These are phyloP conservation scores for Allium sativum DNA, from an alignment of 106 monocot genomes.

Conservation along the genomic window DNA sequence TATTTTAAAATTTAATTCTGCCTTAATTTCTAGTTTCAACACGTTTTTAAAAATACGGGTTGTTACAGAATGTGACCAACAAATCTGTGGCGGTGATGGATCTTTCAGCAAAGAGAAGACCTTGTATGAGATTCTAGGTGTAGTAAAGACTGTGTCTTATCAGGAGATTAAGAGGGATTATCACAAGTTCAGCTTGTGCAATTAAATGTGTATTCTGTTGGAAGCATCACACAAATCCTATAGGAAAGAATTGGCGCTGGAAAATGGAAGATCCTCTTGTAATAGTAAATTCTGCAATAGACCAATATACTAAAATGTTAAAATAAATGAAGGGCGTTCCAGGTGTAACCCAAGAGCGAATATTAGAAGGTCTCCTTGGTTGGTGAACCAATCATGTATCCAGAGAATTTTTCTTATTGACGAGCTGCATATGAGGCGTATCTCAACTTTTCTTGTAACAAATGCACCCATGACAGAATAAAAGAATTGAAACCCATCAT, in stretches of 20 bases:
- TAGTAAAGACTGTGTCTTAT: no score
- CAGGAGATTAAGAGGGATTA: constrained; percentile 87
- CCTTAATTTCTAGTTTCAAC: no score
- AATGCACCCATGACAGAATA: constrained; percentile 96
- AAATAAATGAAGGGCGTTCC: constrained; percentile 99
- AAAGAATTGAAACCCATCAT: constrained; percentile 74
- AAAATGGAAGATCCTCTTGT: constrained; percentile 91
- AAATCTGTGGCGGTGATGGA: no score
- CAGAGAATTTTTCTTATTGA: constrained; percentile 86
- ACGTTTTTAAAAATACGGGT: no score
- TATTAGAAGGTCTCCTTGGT: constrained; percentile 96
- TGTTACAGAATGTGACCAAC: no score
- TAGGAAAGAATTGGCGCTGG: constrained; percentile 94
- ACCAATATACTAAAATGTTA: constrained; percentile 90
- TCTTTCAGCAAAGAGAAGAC: no score
- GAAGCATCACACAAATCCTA: constrained; percentile 98
- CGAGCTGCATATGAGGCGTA: constrained; percentile 72
- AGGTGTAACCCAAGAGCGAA: constrained; percentile 76
- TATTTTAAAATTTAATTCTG: no score
- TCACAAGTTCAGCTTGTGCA: constrained; percentile 94
- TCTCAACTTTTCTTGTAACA: constrained; percentile 95
- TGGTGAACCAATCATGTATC: constrained; percentile 98
- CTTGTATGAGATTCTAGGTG: no score
- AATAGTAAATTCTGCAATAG: constrained; percentile 77
- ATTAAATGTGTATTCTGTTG: constrained; percentile 99